Percentiles rank a stretch among this genome's conserved stretches.
Evolutionary conservation across 2,329 filamentous ascomycete genomes (phyloP).

Genomic region (Xylariaceae sp.): DNA sequence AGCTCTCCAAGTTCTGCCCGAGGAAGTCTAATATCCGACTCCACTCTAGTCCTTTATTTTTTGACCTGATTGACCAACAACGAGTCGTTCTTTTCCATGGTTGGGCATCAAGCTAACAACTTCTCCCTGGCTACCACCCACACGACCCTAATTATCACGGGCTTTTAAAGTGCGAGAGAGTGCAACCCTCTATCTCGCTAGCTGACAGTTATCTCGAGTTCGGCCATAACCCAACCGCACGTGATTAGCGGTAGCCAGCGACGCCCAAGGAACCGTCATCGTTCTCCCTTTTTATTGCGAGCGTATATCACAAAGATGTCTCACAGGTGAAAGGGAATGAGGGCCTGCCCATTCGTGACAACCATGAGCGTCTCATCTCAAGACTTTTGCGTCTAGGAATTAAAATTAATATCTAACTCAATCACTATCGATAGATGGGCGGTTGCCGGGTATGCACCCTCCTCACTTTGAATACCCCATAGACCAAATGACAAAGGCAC

Average conservation of each 20-base stretch:
- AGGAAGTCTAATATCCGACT: no score
- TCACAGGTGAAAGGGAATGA: no score
- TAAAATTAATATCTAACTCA: no score
- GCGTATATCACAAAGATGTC: no score
- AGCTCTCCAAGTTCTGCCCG: slow-evolving; percentile 5
- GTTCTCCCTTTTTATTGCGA: neutral
- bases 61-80: slow-evolving; percentile 4
- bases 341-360: no score
- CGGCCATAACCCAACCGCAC: slow-evolving; percentile 3
- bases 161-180: neutral
- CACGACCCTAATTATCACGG: slow-evolving; percentile 10
- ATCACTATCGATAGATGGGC: no score
- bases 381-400: no score
- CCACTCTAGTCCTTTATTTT: no score
- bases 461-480: no score
- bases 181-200: slow-evolving; percentile 1
- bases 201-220: slow-evolving; percentile 16
- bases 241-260: slow-evolving; percentile 18
- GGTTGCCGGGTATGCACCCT: no score
- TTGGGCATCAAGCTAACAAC: slow-evolving; percentile 18
- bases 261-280: slow-evolving; percentile 2
- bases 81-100: slow-evolving; percentile 5
- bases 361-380: no score
- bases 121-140: slow-evolving; percentile 4
- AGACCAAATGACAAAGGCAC: no score